Base-by-base conservation (phyloP, 345 rosid species). In the Sonneratia alba region DNA sequence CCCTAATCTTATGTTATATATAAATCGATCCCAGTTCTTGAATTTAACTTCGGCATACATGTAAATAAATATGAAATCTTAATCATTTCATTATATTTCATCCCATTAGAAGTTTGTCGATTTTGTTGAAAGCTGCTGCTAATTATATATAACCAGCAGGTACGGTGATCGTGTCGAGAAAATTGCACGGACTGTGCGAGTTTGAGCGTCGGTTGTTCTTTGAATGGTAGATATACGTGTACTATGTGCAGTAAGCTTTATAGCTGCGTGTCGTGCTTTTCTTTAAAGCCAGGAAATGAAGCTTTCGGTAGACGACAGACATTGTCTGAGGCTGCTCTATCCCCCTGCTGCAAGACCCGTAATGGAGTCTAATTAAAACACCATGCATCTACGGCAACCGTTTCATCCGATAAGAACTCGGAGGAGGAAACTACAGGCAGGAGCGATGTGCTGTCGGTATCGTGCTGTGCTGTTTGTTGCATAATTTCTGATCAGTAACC, bases 161-260 rank as follows among this genome's bases (percentile, higher is more conserved):
- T 40, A 27, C 32, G 32, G 32, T 27, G 43, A 8, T 40, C 43
- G 43, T 40, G 43, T 8, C 43, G n/a, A 19, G 22, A 8, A 53
- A 40, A 53, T 53, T 53, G 59, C 59, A 16, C 19, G 59, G 22
- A 53, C 59, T 18, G 59, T 53, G 59, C 15, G 59, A 53, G 59
- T 53, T 53, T 53, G 59, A 79, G 69, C 47, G 82, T 79, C 74
- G 45, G 74, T 74, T 71, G 55, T 71, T 73, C 70, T 70, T 79
- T 84, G 82, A 87, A 85, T 74, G 84, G 82, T 81, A 82, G 84
- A 81, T 77, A 76, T 76, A 76, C 74, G 18, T 71, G 47, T 36
- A 22, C 70, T 47, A 43, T 45, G 43, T 40, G 14, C 7, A 66
- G 22, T 67, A 67, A 38, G 38, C 49, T 42, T 67, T 67, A 24